These are phyloP conservation scores for Quambalaria eucalypti DNA, from an alignment of 1,284 basidiomycete genomes.

Conservation along the genomic window DNA sequence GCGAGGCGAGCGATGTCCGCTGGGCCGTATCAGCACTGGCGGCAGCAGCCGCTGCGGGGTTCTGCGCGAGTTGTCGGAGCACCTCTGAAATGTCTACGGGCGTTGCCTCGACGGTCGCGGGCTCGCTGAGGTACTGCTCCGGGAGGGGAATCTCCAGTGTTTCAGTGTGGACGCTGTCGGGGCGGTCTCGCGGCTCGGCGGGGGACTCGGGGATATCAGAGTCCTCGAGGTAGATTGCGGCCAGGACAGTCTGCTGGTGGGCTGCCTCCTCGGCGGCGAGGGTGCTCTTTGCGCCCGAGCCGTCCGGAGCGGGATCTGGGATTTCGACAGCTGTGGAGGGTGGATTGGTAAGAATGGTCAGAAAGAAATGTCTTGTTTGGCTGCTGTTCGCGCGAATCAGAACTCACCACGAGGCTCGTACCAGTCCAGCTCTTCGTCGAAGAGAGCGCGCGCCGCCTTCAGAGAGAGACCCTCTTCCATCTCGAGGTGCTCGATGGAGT, in stretches of 20 bases:
- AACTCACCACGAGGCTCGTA: not conserved
- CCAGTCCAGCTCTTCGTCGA: not conserved
- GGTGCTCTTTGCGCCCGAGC: not conserved
- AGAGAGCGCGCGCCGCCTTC: not conserved
- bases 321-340: not conserved
- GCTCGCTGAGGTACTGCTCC: no score
- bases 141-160: no score
- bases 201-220: not conserved
- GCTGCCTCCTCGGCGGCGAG: constrained; percentile 1
- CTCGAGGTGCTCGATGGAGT: not conserved
- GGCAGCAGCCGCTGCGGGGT: not conserved
- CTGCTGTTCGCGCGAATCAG: not conserved
- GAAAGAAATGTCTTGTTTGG: not conserved
- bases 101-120: no score
- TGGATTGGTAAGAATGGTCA: not conserved
- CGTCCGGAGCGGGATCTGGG: not conserved
- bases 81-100: no score
- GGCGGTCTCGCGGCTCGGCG: not conserved
- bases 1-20: not conserved
- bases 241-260: not conserved
- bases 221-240: not conserved
- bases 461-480: not conserved
- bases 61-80: no score
- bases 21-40: not conserved
- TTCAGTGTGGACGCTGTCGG: no score